Base-by-base conservation (phyloP, 163 green algal genomes). In the Chlamydomonas reinhardtii region DNA sequence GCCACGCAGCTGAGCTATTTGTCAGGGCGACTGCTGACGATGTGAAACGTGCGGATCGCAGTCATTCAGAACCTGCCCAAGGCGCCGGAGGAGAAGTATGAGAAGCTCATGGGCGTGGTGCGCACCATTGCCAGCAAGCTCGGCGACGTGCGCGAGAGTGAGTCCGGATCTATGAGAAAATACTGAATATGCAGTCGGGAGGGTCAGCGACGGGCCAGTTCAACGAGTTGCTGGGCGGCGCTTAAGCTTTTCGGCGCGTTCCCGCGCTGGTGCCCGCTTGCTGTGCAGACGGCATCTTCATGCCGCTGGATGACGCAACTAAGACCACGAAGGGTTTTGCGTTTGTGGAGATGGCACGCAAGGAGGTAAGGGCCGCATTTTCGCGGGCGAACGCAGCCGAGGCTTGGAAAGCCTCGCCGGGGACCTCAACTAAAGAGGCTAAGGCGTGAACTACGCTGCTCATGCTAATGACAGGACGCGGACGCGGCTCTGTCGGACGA, bases 1-100 rank as follows among this genome's bases (percentile, higher is more conserved):
- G 48, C 12, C 48, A 9, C 14, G 9, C 48, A 17, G 48, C 48
- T 56, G 48, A 14, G 48, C 48, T 22, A 22, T 56, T 56, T 56
- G 48, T 19, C 48, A 22, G 14, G 48, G 48, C 48, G 48, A 56
- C 48, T 87, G 72, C 66, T 35, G 59, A 32, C 32, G 20, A 8
- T 12, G 72, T 39, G 48, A 56, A 56, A 56, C 2, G 17, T 73
- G 59, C 61, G 39, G 62, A n/a, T 39, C 88, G 89, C 93, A 98
- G 97, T 99, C 25, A 96, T 99, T 37, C 96, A 99, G 83, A 97
- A 98, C 89, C 85, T 99, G 76, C 98, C 98, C 14, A 86, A 96
- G 56, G 96, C 99, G 31, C 85, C 92, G 19, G 86, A 92, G 31
- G 97, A 98, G 82, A 99, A 99, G 92, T 95, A 96, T 73, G 97